These are phyloP conservation scores for Brassica cretica DNA, from an alignment of 345 rosid genomes.

Conservation along the genomic window DNA sequence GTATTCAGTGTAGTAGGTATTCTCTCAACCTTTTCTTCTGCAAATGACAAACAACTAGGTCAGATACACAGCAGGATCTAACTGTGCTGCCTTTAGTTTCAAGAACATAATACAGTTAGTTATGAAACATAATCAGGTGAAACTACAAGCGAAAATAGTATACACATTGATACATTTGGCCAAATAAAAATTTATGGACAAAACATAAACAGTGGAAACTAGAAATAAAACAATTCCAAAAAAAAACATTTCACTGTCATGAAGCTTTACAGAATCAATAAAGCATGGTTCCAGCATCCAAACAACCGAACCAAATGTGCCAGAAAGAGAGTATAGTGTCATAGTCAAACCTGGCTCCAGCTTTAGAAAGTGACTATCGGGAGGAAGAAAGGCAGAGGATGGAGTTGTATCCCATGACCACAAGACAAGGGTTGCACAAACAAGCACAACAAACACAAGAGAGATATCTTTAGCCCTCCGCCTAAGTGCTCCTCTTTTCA, in stretches of 20 bases:
- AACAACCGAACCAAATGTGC: conserved; percentile 1
- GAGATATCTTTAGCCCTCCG: conserved; percentile 52
- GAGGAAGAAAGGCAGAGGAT: conserved; percentile 50
- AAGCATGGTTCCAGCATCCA: neutral
- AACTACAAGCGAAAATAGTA: neutral
- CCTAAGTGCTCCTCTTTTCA: conserved; percentile 56
- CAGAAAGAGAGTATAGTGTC: conserved; percentile 12
- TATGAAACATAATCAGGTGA: neutral
- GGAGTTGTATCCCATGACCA: conserved; percentile 69
- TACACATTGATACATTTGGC: too few relatives aligned
- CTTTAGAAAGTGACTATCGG: conserved; percentile 44
- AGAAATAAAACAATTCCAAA: neutral
- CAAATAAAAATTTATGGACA: too few relatives aligned
- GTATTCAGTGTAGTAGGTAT: conserved; percentile 2
- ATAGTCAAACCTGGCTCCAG: conserved; percentile 50
- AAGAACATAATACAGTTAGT: neutral
- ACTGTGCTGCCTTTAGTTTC: neutral
- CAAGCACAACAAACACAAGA: conserved; percentile 55
- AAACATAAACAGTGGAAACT: conserved; percentile 6
- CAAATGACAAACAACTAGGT: conserved; percentile 33
- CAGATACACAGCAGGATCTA: conserved; percentile 16
- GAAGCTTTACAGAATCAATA: neutral
- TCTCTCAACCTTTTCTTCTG: conserved; percentile 33
- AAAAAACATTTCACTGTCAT: neutral
- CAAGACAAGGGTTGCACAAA: conserved; percentile 51